Conservation (phyloP, 371 early-diverging fungal species). For the Saksenaea vasiformis region DNA sequence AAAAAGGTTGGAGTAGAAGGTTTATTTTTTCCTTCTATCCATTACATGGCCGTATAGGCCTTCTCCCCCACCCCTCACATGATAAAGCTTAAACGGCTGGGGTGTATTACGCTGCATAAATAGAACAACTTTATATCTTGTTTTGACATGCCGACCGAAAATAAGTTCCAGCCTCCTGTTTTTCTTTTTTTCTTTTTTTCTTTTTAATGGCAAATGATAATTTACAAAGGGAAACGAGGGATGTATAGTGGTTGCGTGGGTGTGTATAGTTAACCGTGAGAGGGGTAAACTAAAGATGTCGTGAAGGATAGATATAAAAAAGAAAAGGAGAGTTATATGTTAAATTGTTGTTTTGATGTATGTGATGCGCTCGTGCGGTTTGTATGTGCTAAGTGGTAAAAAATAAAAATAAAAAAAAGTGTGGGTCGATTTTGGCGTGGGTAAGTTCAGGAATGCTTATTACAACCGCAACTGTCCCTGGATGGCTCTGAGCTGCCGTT, state of each 20-base stretch:
- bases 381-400: not conserved
- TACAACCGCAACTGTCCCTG: constrained; percentile 34
- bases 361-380: not conserved
- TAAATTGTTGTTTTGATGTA: not conserved
- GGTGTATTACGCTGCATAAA: constrained; percentile 6
- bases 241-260: not conserved
- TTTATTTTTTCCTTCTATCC: too few species aligned
- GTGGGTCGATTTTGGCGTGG: not conserved
- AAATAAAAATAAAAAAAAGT: constrained; percentile 1
- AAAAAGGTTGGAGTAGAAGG: too few species aligned
- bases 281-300: not conserved
- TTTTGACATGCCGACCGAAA: constrained; percentile 7
- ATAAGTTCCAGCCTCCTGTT: constrained; percentile 4
- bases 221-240: constrained; percentile 3
- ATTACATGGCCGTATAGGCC: too few species aligned
- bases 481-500: constrained; percentile 45
- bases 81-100: constrained; percentile 7
- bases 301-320: not conserved
- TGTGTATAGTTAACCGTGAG: not conserved
- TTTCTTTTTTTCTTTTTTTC: not conserved
- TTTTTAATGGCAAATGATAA: constrained; percentile 6
- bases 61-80: not conserved
- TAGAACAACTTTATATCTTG: constrained; percentile 5
- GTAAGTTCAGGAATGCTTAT: constrained; percentile 12
- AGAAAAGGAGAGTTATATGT: not conserved